Evolutionary conservation across 1,284 basidiomycete species (phyloP), one percentile per base, ranked within the genome.

Genomic region (Tilletia walkeri): DNA sequence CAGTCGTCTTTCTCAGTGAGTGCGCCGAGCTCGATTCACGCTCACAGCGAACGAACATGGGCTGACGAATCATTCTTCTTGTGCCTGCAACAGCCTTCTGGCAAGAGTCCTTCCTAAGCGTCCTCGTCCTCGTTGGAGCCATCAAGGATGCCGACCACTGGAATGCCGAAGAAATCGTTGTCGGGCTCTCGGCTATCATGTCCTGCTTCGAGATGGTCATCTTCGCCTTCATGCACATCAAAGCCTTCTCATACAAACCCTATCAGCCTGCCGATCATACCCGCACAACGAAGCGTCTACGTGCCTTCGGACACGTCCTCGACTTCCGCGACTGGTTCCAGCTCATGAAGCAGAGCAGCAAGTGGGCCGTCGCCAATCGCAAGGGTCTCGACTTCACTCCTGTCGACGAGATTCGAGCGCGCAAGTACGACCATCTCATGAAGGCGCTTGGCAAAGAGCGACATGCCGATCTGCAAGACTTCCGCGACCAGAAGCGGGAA

Each of bases 151-250:
- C 76, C 20, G 74, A 78, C 88, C 91, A 83, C 50, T 83, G 81
- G 89, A 90, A 90, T 0, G 88, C 90, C 3, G 88, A 88, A 24
- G 89, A 92, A 78, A 89, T 92, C 75, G 89, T 89, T 76, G 89
- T 90, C 34, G 91, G 90, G 2, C 88, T 91, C 67, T 87, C 88
- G 20, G 90, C 91, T 0, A 83, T 92, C 5, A 79, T 90, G 2
- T 88, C 91, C 76, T 90, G 89, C 1, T 88, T 91, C 71, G 91
- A 92, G 84, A 92, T 93, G 84, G 70, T 81, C 38, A 48, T 83
- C 36, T 84, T 91, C 76, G 89, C 88, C 2, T 88, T 91, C 67
- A 80, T 92, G 5, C 91, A 93, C 82, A 86, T 93, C 84, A 87
- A 87, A 65, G 90, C 90, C 0, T 93, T 92, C 85, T 88, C 88